Base-by-base conservation (phyloP, 2,329 filamentous ascomycete species). In the Scedosporium dehoogii region DNA sequence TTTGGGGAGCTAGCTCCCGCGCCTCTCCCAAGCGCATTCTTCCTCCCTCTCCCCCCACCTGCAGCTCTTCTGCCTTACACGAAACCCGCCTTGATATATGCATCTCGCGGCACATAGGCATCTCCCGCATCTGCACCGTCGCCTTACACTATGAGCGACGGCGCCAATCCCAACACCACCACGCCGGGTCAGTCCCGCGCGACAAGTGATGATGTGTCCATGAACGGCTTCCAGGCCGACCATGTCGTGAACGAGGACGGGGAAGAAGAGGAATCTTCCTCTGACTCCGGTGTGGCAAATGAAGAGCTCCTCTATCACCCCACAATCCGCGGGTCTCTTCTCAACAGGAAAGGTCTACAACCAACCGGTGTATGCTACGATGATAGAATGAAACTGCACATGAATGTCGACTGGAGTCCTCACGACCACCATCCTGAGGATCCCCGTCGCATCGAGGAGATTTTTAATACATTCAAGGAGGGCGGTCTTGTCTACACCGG, bases 321-420 rank as follows among this genome's bases (percentile, higher is more conserved):
- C 16, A 60, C 41, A 10, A 41, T 38, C 2, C 68, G 72, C 1
- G 74, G 73, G 2, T 72, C 75, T 60, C 67, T 79, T 1, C 18
- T 18, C 59, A 72, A 72, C 14, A 75, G 75, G 63, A 78, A 75
- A 44, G 79, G 79, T 1, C 74, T 84, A 27, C 78, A 90, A 1
- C 84, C 88, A 0, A 92, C 89, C 0, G 90, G 90, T 3, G 85
- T 89, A 65, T 93, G 90, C 67, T 99, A 97, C 72, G 94, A 99
- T 76, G 87, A 91, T 63, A 86, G 93, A 38, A 99, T 99, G 94
- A 91, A 94, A 64, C 89, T 96, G 64, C 94, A 99, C 72, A 90
- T 92, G 62, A 96, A 97, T 71, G 86, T 90, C 16, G 87, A 91
- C 71, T 88, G 85, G 70, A 85, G 83, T 18, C 81, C 82, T 1